A percentile compares a stretch with the other conserved stretches of the same genome.
Evolutionary conservation across 306 rosid genomes (phyloP).

Genomic region (Prunus fruticosa): DNA sequence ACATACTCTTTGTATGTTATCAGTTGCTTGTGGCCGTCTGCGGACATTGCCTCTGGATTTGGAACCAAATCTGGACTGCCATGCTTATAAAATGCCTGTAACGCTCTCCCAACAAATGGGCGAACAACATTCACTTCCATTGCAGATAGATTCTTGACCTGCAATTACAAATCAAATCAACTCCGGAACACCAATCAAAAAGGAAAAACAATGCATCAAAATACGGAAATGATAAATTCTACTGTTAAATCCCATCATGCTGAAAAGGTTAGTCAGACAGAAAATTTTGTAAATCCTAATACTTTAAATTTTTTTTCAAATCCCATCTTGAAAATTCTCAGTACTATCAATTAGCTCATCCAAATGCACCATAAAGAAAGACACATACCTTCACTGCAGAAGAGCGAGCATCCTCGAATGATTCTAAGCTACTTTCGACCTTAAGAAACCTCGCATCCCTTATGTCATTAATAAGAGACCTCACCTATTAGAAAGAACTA

Average conservation of each 20-base stretch:
- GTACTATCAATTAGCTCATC: background rate
- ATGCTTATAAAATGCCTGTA: conserved; percentile 86
- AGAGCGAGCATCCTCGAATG: conserved; percentile 75
- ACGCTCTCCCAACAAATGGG: conserved; percentile 87
- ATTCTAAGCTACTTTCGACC: conserved; percentile 82
- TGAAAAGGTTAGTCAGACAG: background rate
- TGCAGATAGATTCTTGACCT: conserved; percentile 88
- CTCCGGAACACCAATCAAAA: conserved; percentile 7
- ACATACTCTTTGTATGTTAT: conserved; percentile 75
- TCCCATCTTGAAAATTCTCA: background rate
- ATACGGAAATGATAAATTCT: background rate
- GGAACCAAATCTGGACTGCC: conserved; percentile 86
- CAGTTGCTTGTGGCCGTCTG: conserved; percentile 62
- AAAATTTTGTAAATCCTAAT: background rate
- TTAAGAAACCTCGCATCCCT: conserved; percentile 91
- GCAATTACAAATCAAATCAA: conserved; percentile 25
- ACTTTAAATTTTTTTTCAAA: background rate
- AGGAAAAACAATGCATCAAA: background rate
- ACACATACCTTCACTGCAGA: conserved; percentile 81
- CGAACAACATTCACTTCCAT: conserved; percentile 98
- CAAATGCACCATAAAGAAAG: background rate
- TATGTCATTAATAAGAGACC: conserved; percentile 91
- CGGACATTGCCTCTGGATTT: conserved; percentile 68
- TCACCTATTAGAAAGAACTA: conserved; percentile 49
- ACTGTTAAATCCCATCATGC: background rate